Conservation (phyloP, 1,284 basidiomycete genomes). For the Fomitopsis betulina region DNA sequence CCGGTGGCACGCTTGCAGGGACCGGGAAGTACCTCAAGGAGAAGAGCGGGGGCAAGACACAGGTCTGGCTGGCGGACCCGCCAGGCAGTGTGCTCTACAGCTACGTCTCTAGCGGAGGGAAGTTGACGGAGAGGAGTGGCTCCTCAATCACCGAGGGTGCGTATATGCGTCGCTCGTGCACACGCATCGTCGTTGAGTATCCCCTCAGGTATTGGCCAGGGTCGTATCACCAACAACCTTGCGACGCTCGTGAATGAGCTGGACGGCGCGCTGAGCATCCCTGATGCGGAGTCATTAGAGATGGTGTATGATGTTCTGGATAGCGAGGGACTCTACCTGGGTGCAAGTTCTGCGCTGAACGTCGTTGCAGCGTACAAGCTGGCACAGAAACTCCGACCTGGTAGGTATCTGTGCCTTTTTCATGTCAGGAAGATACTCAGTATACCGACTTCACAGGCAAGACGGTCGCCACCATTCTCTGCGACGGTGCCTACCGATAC, state of each 20-base stretch:
- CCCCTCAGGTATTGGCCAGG: slow-evolving; percentile 87
- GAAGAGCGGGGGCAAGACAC: slow-evolving; percentile 74
- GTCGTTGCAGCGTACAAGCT: slow-evolving; percentile 92
- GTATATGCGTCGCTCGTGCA: slow-evolving; percentile 7
- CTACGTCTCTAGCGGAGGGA: slow-evolving; percentile 81
- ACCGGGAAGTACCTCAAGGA: slow-evolving; percentile 85
- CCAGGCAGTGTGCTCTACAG: slow-evolving; percentile 92
- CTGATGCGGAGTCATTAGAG: slow-evolving; percentile 86
- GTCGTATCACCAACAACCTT: slow-evolving; percentile 94
- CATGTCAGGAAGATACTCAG: no score
- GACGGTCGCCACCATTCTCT: slow-evolving; percentile 86
- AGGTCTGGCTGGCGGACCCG: slow-evolving; percentile 95
- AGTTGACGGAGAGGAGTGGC: slow-evolving; percentile 76
- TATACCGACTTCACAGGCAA: slow-evolving; percentile 48
- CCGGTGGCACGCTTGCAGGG: slow-evolving; percentile 94
- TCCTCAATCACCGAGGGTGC: slow-evolving; percentile 96
- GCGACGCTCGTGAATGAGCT: slow-evolving; percentile 79
- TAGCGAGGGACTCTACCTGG: slow-evolving; percentile 92
- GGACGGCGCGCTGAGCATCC: slow-evolving; percentile 80
- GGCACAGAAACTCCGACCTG: slow-evolving; percentile 80
- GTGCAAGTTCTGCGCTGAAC: slow-evolving; percentile 95
- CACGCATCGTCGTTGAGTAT: slow-evolving; percentile 5
- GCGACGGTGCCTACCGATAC: slow-evolving; percentile 96
- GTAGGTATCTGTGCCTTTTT: slow-evolving; percentile 33
- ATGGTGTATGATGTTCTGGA: slow-evolving; percentile 95